Base-by-base conservation (phyloP, 1,284 basidiomycete species). In the Ceratobasidium sp. region DNA sequence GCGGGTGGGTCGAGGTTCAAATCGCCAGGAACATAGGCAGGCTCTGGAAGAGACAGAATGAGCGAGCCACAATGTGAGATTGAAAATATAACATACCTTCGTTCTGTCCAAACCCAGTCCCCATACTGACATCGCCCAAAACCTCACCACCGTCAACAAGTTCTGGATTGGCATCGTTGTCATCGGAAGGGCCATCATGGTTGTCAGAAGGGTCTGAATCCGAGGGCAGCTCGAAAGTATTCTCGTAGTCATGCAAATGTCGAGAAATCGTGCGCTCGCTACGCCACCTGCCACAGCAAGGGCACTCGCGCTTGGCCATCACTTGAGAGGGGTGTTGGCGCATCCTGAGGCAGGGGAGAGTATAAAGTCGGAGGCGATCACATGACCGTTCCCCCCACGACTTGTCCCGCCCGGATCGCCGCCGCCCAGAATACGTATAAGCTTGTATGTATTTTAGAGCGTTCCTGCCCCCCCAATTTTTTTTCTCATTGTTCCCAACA, bases 401-500 rank as follows among this genome's bases (percentile, higher is more conserved):
- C 51, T 53, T 53, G 51, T 29, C 22, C 27, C 51, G 41, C 7
- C 14, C 41, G 41, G 27, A 53, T 53, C 22, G 9, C 51, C 19
- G 51, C 22, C 14, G 51, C 24, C 24, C 51, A 9, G 51, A 19
- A 53, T 53, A 53, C 51, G 19, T 16, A 53, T 27, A 13, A 24
- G 41, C 51, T 49, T 19, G 51, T 53, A 53, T 24, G 51, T 53
- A 53, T 53, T 53, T 53, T 19, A 19, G 51, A 53, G 13, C 51
- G 27, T 24, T 24, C 13, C 24, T 9, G 51, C 51, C 22, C 14
- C 24, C 27, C 24, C 16, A 19, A 24, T 29, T 16, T 24, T 53
- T n/a, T n/a, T n/a, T n/a, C n/a, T n/a, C n/a, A n/a, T n/a, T n/a
- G n/a, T n/a, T n/a, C n/a, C n/a, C n/a, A n/a, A n/a, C n/a, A n/a